phyloP scores from a whole-genome alignment of 371 early-diverging fungal genomes.

The Syncephalastrum racemosum region DNA sequence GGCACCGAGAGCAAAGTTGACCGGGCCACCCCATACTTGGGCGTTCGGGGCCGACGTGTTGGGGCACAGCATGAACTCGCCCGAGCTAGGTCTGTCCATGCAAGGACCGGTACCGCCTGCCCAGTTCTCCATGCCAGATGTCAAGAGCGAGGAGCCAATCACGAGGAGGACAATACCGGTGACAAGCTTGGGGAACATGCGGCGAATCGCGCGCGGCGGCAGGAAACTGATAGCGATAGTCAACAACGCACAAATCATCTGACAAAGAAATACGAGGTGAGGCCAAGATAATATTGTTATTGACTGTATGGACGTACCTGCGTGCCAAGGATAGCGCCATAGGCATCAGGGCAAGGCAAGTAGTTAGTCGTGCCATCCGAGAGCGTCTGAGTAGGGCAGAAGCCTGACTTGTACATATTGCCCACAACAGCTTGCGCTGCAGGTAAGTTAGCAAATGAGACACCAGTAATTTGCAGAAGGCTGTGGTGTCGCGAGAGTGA shows the following conservation, averaged over 20 bases:
- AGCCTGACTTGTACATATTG: constrained; percentile 52
- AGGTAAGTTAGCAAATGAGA: constrained; percentile 38
- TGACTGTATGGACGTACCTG: constrained; percentile 13
- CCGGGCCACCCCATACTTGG: constrained; percentile 49
- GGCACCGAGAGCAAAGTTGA: constrained; percentile 56
- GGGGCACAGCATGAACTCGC: constrained; percentile 35
- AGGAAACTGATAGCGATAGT: constrained; percentile 48
- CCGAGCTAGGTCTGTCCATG: constrained; percentile 31
- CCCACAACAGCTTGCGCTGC: constrained; percentile 31
- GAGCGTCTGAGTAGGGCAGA: constrained; percentile 43
- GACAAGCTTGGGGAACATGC: constrained; percentile 55
- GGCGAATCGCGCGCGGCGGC: constrained; percentile 49
- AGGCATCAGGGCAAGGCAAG: constrained; percentile 54
- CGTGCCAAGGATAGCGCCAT: constrained; percentile 60
- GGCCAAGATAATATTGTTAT: not conserved
- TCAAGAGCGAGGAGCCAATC: constrained; percentile 50
- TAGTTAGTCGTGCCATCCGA: constrained; percentile 42
- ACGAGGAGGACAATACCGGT: constrained; percentile 51
- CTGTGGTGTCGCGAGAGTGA: not conserved
- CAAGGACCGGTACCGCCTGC: constrained; percentile 53
- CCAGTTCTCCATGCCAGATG: constrained; percentile 49
- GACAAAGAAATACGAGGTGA: not conserved
- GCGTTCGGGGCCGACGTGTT: constrained; percentile 49
- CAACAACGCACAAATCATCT: constrained; percentile 47
- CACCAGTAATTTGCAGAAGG: constrained; percentile 38